Base-by-base conservation (phyloP, 352 stramenopile species). In the Phytopythium litorale region DNA sequence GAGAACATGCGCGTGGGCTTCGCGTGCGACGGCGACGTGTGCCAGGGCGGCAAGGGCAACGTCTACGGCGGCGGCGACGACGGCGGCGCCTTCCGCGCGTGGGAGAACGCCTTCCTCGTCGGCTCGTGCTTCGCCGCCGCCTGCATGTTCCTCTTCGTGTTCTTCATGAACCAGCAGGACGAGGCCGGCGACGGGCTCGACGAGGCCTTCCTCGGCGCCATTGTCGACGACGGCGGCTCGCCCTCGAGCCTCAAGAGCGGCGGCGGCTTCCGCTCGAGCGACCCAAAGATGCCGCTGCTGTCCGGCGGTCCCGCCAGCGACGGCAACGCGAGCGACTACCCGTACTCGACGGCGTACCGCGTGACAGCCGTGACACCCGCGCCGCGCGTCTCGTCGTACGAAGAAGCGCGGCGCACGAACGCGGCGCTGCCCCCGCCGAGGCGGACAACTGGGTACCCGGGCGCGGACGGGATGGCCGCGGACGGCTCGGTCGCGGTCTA, bases 1-100 rank as follows among this genome's bases (percentile, higher is more conserved):
- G 73, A 89, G 46, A 91, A 91, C 58, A 88, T 95, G 74, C 86
- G 88, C 46, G 71, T 97, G 32, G 88, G 88, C 46, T 97, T 97
- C 60, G 88, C 88, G 1, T 97, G 88, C 62, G 78, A 89, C 9
- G 81, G 82, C n/a, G 76, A 89, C 56, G 71, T 86, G 6, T 96
- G 88, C 60, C 79, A 79, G 15, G 88, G 88, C 45, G 88, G 88
- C 18, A 76, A 66, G 18, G 88, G 88, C 37, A 72, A 86, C 46
- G 73, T 92, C 50, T 84, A 79, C 58, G 84, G 81, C 32, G 72
- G 74, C 21, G 70, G 64, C 23, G 69, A 72, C 43, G 79, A 85
- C 42, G 65, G 67, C 15, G 64, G 64, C 33, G 60, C 71, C 7
- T 88, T 89, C 58, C 56, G 62, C 6, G 74, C 75, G 0, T 84